These are phyloP conservation scores for Hypomontagnella submonticulosa DNA, from an alignment of 495 filamentous ascomycete species.

Conservation along the genomic window DNA sequence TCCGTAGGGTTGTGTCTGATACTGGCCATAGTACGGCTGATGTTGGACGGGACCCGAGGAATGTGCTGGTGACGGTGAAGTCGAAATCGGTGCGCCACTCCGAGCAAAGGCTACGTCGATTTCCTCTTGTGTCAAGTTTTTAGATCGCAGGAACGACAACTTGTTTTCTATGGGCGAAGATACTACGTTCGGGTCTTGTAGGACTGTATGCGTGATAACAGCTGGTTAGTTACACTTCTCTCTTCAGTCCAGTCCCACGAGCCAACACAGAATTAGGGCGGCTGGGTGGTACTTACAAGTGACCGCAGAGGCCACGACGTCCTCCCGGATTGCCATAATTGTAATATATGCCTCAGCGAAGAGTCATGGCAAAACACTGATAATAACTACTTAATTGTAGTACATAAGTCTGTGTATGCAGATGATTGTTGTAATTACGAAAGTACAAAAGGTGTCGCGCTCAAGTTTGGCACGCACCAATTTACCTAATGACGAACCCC, in stretches of 20 bases:
- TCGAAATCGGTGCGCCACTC: slow-evolving; percentile 65
- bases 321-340: slow-evolving; percentile 83
- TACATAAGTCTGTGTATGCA: not conserved
- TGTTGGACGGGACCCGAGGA: slow-evolving; percentile 57
- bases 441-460: slow-evolving; percentile 33
- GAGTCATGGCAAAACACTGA: slow-evolving; percentile 35
- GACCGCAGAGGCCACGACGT: slow-evolving; percentile 84
- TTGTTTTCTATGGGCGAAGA: slow-evolving; percentile 91
- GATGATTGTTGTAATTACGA: not conserved
- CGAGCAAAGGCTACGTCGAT: slow-evolving; percentile 85
- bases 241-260: slow-evolving; percentile 33
- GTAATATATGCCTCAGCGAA: slow-evolving; percentile 29
- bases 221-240: slow-evolving; percentile 31
- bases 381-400: not conserved
- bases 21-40: slow-evolving; percentile 73
- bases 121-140: slow-evolving; percentile 97
- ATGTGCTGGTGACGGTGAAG: slow-evolving; percentile 56
- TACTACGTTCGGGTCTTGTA: slow-evolving; percentile 92
- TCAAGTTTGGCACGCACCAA: slow-evolving; percentile 18
- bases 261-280: slow-evolving; percentile 46
- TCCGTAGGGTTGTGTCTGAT: slow-evolving; percentile 75
- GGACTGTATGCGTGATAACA: slow-evolving; percentile 65
- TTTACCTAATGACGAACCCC: slow-evolving; percentile 36
- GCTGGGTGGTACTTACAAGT: slow-evolving; percentile 64
- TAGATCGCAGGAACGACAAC: slow-evolving; percentile 92